Evolutionary conservation across 225 moss, liverwort and hornwort genomes (phyloP), one percentile per base, ranked within the genome.

Genomic region (Pleurozium schreberi): DNA sequence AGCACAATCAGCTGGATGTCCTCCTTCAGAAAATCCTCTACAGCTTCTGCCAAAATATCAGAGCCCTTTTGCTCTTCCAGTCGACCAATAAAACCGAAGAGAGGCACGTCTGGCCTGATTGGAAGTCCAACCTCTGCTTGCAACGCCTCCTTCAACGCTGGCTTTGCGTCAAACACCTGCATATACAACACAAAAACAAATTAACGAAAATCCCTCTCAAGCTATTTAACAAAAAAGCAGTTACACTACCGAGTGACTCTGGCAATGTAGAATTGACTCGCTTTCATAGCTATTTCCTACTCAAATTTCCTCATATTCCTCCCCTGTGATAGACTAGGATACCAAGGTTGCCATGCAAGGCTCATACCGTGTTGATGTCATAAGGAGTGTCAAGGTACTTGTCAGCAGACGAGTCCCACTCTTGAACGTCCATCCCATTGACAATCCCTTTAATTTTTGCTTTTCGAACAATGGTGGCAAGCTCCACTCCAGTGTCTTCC

Each of bases 51-150:
- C 88, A 98, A 85, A 88, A 98, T 98, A 87, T 98, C 98, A 7
- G 97, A 98, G 42, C 98, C 97, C 80, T 98, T 98, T 63, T 97
- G 98, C 87, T 98, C 98, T 88, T 98, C 98, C n/a, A 97, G 90
- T 73, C 97, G 93, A 60, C 98, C 98, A 50, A 98, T 98, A 78
- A 98, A 98, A 20, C 96, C 98, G 64, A 98, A 91, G 8, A 98
- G 87, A 89, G 96, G 97, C n/a, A 95, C 93, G n/a, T 94, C 91
- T 58, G 95, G 92, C 60, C 89, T 92, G 58, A 96, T 88, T 75
- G 92, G 94, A 82, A 98, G 92, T 33, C 98, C 97, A 87, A 94
- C 94, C 90, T 98, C 96, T 36, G 97, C 97, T 93, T 97, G 98
- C 92, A 98, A 86, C 71, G 96, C 92, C 91, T 94, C 96, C 78